Evolutionary conservation across 306 rosid genomes (phyloP).

Genomic region (Morella rubra): DNA sequence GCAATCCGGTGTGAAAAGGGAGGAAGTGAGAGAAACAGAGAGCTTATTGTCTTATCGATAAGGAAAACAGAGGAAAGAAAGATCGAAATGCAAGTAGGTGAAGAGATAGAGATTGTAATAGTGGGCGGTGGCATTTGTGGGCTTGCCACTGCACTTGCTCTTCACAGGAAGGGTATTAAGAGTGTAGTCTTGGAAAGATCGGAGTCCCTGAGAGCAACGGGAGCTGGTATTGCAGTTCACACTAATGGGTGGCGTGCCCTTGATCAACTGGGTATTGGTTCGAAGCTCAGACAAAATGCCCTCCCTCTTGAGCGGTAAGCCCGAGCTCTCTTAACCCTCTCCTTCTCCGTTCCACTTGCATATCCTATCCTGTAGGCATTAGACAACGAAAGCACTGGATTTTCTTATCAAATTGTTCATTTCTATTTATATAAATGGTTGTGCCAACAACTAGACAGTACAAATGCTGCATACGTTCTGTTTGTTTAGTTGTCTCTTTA

Average conservation of each 20-base stretch:
- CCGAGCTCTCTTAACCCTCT: background rate
- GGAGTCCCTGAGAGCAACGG: slow-evolving; percentile 37
- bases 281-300: slow-evolving; percentile 44
- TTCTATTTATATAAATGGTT: too few species aligned
- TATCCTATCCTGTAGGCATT: too few species aligned
- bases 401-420: too few species aligned
- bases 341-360: background rate
- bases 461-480: too few species aligned
- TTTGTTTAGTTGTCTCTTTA: too few species aligned
- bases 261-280: slow-evolving; percentile 53
- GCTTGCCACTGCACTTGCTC: slow-evolving; percentile 68
- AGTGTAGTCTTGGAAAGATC: slow-evolving; percentile 59
- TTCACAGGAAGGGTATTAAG: slow-evolving; percentile 50
- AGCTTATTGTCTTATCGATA: background rate
- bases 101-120: slow-evolving; percentile 44
- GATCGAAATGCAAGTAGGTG: slow-evolving; percentile 26
- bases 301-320: slow-evolving; percentile 36
- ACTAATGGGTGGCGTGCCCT: slow-evolving; percentile 64
- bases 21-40: background rate
- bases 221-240: slow-evolving; percentile 43
- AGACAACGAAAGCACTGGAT: too few species aligned
- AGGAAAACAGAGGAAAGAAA: background rate
- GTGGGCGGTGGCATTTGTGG: slow-evolving; percentile 70
- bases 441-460: too few species aligned
- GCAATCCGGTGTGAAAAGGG: background rate